A percentile compares a stretch with the other conserved stretches of the same genome.
Evolutionary conservation across 768 basidiomycete genomes (phyloP).

Genomic region (Astraeus odoratus): DNA sequence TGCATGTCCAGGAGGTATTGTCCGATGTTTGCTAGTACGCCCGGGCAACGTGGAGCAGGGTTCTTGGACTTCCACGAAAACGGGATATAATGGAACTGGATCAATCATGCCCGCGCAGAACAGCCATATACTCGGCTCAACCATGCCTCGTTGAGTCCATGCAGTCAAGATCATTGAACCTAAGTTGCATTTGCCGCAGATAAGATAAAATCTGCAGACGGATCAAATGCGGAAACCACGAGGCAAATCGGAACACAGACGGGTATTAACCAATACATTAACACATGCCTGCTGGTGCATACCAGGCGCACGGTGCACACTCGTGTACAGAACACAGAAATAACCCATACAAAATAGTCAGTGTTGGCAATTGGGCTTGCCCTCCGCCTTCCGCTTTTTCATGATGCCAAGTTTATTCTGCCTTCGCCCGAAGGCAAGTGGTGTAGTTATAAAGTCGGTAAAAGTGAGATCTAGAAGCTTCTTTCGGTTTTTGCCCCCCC

Average conservation of each 20-base stretch:
- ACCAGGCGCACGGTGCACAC: background rate
- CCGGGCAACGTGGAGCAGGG: too few relatives aligned
- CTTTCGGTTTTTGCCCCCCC: too few relatives aligned
- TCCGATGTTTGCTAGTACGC: too few relatives aligned
- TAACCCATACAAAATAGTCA: background rate
- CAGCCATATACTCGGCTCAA: background rate
- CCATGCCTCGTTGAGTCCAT: background rate
- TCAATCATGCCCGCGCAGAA: too few relatives aligned
- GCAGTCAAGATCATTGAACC: conserved; percentile 1
- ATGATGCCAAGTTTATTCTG: background rate
- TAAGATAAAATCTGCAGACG: background rate
- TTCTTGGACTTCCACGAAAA: too few relatives aligned
- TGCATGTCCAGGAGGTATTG: background rate
- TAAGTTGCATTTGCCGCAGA: background rate
- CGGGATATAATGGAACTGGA: background rate
- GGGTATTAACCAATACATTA: background rate
- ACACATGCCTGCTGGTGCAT: background rate
- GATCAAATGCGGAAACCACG: background rate
- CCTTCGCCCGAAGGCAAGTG: background rate
- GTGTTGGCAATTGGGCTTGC: background rate
- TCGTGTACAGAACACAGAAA: background rate
- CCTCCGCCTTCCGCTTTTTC: too few relatives aligned
- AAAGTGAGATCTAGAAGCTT: background rate
- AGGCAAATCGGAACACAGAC: background rate
- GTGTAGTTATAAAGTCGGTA: background rate